Evolutionary conservation across 2,329 filamentous ascomycete genomes (phyloP), one percentile per base, ranked within the genome.

Genomic region (Cladosporium oxysporum): DNA sequence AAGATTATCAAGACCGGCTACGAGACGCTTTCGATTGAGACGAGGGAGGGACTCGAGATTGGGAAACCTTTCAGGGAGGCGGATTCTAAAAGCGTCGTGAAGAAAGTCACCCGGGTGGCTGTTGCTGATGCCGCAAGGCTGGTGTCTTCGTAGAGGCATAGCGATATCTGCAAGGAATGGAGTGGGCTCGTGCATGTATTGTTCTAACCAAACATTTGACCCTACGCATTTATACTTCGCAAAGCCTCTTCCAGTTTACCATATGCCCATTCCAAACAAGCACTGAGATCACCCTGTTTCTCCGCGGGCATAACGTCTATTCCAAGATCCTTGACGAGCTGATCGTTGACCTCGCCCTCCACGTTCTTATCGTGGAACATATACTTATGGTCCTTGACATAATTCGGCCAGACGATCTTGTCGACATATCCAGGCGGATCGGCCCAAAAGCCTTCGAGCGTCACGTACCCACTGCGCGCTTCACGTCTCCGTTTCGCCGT

Each of bases 1-100:
- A 90, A 91, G 70, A 91, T 97, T 31, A 98, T 99, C 78, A 96
- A 96, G 80, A 91, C 96, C 77, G 95, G 95, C 0, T 98, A 98
- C 75, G 94, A 98, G 78, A 97, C 93, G 41, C 79, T 99, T 73
- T 94, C 91, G 69, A 96, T 99, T 64, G 91, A 96, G 78, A 88
- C 92, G 0, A 92, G 90, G 73, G 93, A 96, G 75, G 93, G 55
- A 18, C 37, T 62, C 6, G 44, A 57, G 91, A 0, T 77, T 96
- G 71, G 93, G 94, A 76, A 87, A 70, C 87, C 84, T 75, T 98
- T 91, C 77, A 84, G 94, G 16, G 95, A 98, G 81, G 91, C 90
- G 2, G 92, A 97, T 70, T 90, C 93, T 82, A 90, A 92, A 79
- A 86, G 85, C 6, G 81, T 95, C 72, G 79, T 99, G 77, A 99